These are phyloP conservation scores for Phytophthora foliorum DNA, from an alignment of 352 stramenopile species.

Conservation along the genomic window DNA sequence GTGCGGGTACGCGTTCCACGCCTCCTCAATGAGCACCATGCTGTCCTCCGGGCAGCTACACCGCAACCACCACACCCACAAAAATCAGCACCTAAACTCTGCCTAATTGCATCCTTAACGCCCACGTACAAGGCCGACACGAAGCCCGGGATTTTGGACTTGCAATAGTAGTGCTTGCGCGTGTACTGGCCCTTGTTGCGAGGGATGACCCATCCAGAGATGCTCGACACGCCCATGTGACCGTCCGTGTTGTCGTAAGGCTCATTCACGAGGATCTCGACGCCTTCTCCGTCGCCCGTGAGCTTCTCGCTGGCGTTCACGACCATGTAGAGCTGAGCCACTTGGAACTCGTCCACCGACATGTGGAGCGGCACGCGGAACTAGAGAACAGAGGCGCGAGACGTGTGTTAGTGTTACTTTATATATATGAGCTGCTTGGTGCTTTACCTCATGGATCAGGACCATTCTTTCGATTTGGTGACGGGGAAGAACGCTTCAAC, in stretches of 20 bases:
- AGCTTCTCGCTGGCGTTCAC: constrained; percentile 89
- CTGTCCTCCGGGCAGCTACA: constrained; percentile 84
- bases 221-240: constrained; percentile 74
- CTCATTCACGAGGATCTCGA: constrained; percentile 91
- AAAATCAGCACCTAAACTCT: not conserved
- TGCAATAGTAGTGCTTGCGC: constrained; percentile 91
- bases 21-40: constrained; percentile 89
- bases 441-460: constrained; percentile 73
- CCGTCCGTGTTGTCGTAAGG: constrained; percentile 89
- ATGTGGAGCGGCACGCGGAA: constrained; percentile 91
- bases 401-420: no score
- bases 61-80: not conserved
- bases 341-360: constrained; percentile 88
- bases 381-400: not conserved
- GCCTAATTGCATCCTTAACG: no score
- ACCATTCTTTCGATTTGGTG: constrained; percentile 54
- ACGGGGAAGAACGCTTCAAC: not conserved
- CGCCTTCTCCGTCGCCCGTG: constrained; percentile 84
- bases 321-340: constrained; percentile 91
- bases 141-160: constrained; percentile 85
- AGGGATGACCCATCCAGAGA: constrained; percentile 80
- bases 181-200: constrained; percentile 89
- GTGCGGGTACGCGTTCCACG: constrained; percentile 90
- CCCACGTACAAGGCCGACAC: constrained; percentile 82
- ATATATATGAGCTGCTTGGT: no score